Conservation (phyloP, 1,139 yeast species). For the Nakaseomyces delphensis region DNA sequence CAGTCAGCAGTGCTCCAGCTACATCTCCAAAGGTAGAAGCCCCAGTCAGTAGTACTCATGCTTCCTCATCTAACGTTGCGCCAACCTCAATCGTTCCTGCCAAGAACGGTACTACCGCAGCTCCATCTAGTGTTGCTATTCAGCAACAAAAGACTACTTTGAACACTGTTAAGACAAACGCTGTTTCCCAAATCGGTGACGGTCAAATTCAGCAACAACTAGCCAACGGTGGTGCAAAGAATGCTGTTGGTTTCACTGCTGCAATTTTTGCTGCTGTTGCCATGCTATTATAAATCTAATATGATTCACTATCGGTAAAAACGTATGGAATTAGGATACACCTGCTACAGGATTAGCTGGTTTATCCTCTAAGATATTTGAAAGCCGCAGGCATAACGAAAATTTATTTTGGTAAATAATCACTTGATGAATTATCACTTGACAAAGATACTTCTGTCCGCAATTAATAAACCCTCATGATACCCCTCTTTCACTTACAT, state of each 20-base stretch:
- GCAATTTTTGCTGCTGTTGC: conserved; percentile 5
- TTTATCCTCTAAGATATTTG: background rate
- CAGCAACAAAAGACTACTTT: conserved; percentile 13
- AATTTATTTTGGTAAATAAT: background rate
- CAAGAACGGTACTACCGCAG: background rate
- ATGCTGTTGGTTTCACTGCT: conserved; percentile 25
- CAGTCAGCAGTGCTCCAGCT: background rate
- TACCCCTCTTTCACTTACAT: too few species aligned
- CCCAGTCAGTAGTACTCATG: background rate
- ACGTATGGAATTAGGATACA: too few species aligned
- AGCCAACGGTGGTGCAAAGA: conserved; percentile 28
- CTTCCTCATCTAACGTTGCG: conserved; percentile 3
- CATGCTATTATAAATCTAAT: conserved; percentile 4
- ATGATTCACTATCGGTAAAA: too few species aligned
- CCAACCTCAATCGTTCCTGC: background rate
- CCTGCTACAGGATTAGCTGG: background rate
- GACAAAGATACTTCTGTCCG: too few species aligned
- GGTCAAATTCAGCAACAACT: conserved; percentile 32
- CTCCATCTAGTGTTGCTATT: background rate
- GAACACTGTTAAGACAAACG: conserved; percentile 25
- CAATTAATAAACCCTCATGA: background rate
- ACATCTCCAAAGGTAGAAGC: background rate
- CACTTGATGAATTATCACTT: too few species aligned
- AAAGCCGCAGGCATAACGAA: conserved; percentile 1
- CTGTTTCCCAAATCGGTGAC: conserved; percentile 43